Percentiles rank a stretch among this genome's conserved stretches.
Conservation (phyloP, 202 grass and related monocot species). For the Panicum hallii region DNA sequence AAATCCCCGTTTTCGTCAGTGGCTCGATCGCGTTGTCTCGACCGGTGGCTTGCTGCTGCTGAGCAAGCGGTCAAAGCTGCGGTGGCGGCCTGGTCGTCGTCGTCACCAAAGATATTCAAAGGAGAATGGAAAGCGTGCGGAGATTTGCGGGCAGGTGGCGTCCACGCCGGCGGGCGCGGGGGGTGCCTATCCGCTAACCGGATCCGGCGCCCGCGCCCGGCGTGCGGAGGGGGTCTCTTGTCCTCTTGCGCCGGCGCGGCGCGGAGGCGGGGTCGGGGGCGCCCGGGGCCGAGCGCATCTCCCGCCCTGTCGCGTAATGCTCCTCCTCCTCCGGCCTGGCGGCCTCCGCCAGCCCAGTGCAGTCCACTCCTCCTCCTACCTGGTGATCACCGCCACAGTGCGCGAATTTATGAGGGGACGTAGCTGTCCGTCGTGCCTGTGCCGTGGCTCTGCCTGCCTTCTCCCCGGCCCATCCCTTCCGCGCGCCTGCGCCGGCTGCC, state of each 20-base stretch:
- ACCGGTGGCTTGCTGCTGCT: background rate
- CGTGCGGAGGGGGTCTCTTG: background rate
- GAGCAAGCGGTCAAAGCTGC: slow-evolving; percentile 1
- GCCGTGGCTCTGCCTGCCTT: background rate
- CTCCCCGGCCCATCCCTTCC: no score
- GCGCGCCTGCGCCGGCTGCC: background rate
- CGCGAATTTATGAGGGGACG: slow-evolving; percentile 44
- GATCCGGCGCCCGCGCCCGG: background rate
- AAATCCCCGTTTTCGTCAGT: background rate
- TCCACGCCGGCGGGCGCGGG: no score
- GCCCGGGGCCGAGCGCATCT: slow-evolving; percentile 10
- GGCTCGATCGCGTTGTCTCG: background rate
- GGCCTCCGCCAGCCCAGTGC: background rate
- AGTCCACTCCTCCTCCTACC: background rate
- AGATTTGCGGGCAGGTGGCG: background rate
- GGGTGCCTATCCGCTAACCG: no score
- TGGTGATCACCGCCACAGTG: slow-evolving; percentile 40
- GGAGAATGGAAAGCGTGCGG: slow-evolving; percentile 5
- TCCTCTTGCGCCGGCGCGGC: slow-evolving; percentile 21
- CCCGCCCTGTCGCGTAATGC: slow-evolving; percentile 38
- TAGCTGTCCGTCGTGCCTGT: slow-evolving; percentile 44
- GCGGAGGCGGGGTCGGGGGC: background rate
- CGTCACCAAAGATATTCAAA: slow-evolving; percentile 28
- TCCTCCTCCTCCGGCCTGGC: background rate
- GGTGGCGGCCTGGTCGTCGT: slow-evolving; percentile 19